A percentile compares a stretch with the other conserved stretches of the same genome.
Conservation (phyloP, 257 asterid species). For the Cynanchum wilfordii region DNA sequence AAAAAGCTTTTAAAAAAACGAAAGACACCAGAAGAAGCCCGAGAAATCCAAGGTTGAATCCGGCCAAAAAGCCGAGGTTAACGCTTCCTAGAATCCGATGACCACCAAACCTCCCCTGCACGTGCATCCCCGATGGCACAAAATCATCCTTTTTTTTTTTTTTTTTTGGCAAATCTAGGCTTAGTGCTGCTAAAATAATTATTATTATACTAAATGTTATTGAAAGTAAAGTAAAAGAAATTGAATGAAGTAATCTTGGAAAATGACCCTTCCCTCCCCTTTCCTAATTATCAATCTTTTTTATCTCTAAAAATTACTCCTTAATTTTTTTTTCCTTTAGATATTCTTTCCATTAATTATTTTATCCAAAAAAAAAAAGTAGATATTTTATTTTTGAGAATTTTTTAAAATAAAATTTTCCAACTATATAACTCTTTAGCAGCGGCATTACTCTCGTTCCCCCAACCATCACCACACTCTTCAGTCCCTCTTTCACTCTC, state of each 20-base stretch:
- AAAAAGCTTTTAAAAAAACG: background rate
- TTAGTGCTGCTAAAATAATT: too few species aligned
- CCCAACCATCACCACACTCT: background rate
- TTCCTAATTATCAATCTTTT: too few species aligned
- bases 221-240: too few species aligned
- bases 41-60: slow-evolving; percentile 14
- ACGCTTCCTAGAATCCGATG: slow-evolving; percentile 21
- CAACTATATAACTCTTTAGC: background rate
- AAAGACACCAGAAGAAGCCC: slow-evolving; percentile 2
- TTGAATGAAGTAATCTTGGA: too few species aligned
- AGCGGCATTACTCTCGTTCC: background rate
- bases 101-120: background rate
- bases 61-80: slow-evolving; percentile 19
- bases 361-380: too few species aligned
- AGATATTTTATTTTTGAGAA: too few species aligned
- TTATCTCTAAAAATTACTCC: too few species aligned
- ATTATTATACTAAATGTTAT: too few species aligned
- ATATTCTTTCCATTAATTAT: too few species aligned
- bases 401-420: background rate
- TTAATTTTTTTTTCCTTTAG: too few species aligned
- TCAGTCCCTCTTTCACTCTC: background rate
- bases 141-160: background rate
- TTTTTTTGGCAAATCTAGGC: background rate
- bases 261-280: too few species aligned
- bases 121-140: background rate